phyloP scores from a whole-genome alignment of 2,329 filamentous ascomycete species.

The Laburnicola sp. region DNA sequence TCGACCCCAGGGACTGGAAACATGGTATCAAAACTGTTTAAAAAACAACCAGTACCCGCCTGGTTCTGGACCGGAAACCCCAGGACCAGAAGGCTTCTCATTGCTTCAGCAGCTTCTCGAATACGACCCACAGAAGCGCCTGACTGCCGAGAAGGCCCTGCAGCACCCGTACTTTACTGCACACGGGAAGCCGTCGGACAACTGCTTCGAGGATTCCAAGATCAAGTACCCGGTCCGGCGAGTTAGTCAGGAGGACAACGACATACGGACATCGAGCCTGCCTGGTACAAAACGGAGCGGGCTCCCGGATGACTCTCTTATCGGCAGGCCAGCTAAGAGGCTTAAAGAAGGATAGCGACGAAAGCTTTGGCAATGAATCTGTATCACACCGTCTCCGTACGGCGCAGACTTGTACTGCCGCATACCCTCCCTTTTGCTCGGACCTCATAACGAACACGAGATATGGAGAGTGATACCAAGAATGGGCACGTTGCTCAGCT shows the following conservation, averaged over 20 bases:
- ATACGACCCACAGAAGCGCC: slow-evolving; percentile 86
- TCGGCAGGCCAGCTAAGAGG: slow-evolving; percentile 58
- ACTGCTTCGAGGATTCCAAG: slow-evolving; percentile 89
- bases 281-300: slow-evolving; percentile 90
- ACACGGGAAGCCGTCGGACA: slow-evolving; percentile 64
- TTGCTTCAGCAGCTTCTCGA: slow-evolving; percentile 81
- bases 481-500: not conserved
- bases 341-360: slow-evolving; percentile 50
- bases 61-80: slow-evolving; percentile 40
- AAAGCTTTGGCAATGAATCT: no score
- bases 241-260: slow-evolving; percentile 93
- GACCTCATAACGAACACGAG: no score
- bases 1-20: slow-evolving; percentile 66
- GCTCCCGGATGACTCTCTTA: slow-evolving; percentile 77
- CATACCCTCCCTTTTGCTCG: not conserved
- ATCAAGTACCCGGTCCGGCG: slow-evolving; percentile 86
- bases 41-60: slow-evolving; percentile 52
- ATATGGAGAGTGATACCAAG: no score
- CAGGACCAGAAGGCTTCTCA: slow-evolving; percentile 72
- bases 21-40: slow-evolving; percentile 59
- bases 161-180: slow-evolving; percentile 84
- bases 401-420: not conserved
- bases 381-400: no score
- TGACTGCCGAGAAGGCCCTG: slow-evolving; percentile 87
- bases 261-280: slow-evolving; percentile 86